Percentiles rank a stretch among this genome's conserved stretches.
Conservation (phyloP, 768 basidiomycete species). For the Tylopilus cervinicoccineus region DNA sequence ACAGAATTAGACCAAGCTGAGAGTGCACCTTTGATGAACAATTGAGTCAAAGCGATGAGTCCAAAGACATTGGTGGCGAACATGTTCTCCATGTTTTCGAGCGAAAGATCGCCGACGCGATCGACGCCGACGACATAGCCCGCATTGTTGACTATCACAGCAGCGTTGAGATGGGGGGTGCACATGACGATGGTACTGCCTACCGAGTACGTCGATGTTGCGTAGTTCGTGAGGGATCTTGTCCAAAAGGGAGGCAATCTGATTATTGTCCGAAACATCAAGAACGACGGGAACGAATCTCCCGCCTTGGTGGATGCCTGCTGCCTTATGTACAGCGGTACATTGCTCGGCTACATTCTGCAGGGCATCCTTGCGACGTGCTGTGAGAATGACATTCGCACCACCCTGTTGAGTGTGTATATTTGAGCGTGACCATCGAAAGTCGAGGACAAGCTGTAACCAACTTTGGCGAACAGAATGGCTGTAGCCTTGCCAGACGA, state of each 20-base stretch:
- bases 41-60: conserved; percentile 78
- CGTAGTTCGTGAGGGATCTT: conserved; percentile 68
- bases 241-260: conserved; percentile 65
- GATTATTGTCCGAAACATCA: conserved; percentile 76
- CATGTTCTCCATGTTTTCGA: conserved; percentile 79
- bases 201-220: conserved; percentile 81
- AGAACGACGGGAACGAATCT: conserved; percentile 67
- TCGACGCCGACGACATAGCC: conserved; percentile 90
- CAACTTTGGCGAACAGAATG: conserved; percentile 81
- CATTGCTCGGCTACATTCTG: conserved; percentile 68
- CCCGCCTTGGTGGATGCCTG: conserved; percentile 72
- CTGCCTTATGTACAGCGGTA: conserved; percentile 63
- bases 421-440: neutral
- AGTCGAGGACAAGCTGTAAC: neutral
- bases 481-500: conserved; percentile 65
- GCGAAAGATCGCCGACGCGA: conserved; percentile 75
- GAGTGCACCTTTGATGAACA: conserved; percentile 52
- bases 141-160: conserved; percentile 62
- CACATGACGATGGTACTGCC: conserved; percentile 15
- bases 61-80: conserved; percentile 81
- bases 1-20: neutral
- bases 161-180: neutral
- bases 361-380: conserved; percentile 72
- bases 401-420: conserved; percentile 52
- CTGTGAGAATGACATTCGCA: conserved; percentile 81